Conservation (phyloP, 139 green algal genomes). For the Chlamydomonas sp. region DNA sequence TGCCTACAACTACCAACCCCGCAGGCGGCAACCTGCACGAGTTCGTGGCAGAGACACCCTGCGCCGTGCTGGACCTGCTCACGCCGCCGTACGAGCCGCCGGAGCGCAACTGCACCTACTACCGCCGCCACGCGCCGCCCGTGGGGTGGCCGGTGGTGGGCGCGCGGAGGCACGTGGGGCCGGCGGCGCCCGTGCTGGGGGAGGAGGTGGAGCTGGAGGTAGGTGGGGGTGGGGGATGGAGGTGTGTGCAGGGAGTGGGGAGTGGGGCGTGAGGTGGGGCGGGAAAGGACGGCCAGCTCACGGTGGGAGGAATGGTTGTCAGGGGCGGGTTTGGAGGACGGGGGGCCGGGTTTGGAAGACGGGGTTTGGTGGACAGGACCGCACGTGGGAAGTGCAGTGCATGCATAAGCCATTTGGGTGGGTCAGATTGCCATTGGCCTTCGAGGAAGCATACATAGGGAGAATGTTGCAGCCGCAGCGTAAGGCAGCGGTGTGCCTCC, state of each 20-base stretch:
- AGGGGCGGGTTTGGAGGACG: no score
- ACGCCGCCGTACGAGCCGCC: conserved; percentile 83
- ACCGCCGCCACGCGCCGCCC: conserved; percentile 47
- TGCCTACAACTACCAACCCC: neutral
- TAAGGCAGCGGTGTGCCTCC: neutral
- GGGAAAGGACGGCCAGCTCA: no score
- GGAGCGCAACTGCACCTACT: conserved; percentile 90
- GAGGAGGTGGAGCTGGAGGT: conserved; percentile 35
- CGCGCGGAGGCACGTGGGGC: neutral
- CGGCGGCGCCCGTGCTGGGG: neutral
- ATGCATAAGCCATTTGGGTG: neutral
- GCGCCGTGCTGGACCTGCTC: conserved; percentile 92
- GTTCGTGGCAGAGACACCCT: conserved; percentile 86
- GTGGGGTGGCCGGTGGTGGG: neutral
- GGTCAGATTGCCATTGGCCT: neutral
- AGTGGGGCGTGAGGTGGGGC: neutral
- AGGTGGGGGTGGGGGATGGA: neutral
- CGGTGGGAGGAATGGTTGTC: no score
- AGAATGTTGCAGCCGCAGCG: neutral
- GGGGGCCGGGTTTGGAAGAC: neutral
- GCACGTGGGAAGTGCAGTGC: neutral
- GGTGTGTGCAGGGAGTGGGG: neutral
- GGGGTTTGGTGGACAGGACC: neutral
- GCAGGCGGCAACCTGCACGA: conserved; percentile 92
- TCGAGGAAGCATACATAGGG: neutral